phyloP scores from a whole-genome alignment of 2,329 filamentous ascomycete species.

The Fragosphaeria purpurea region DNA sequence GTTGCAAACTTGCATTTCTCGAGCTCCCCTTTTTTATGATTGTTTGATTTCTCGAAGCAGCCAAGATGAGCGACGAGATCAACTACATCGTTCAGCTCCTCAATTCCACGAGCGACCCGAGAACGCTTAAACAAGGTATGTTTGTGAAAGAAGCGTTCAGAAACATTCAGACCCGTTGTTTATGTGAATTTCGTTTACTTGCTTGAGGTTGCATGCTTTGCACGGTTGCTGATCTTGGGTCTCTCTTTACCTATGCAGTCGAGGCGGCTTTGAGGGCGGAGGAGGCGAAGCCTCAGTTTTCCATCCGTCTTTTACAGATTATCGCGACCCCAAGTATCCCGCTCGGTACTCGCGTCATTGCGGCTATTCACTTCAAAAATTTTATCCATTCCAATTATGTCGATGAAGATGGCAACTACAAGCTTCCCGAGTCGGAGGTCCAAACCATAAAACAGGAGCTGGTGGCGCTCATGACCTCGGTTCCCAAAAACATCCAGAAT shows the following conservation, averaged over 20 bases:
- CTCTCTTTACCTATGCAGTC: slow-evolving; percentile 41
- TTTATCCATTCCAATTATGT: slow-evolving; percentile 92
- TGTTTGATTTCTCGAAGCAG: too few species aligned
- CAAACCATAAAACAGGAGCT: slow-evolving; percentile 86
- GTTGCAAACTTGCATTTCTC: too few species aligned
- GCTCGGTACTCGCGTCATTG: slow-evolving; percentile 71
- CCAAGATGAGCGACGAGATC: slow-evolving; percentile 47
- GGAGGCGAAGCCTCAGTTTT: slow-evolving; percentile 78
- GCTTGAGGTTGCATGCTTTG: too few species aligned
- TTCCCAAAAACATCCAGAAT: slow-evolving; percentile 76
- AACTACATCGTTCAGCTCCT: slow-evolving; percentile 68
- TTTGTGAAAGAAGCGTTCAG: background rate
- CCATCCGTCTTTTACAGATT: slow-evolving; percentile 78
- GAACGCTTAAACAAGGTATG: slow-evolving; percentile 78
- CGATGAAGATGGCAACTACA: slow-evolving; percentile 90
- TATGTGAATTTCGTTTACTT: background rate
- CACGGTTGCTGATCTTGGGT: too few species aligned
- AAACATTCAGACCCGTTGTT: background rate
- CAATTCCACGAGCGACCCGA: slow-evolving; percentile 79
- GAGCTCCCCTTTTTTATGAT: too few species aligned
- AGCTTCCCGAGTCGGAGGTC: slow-evolving; percentile 74
- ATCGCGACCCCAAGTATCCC: slow-evolving; percentile 67
- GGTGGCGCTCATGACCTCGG: slow-evolving; percentile 91
- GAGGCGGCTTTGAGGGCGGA: slow-evolving; percentile 70
- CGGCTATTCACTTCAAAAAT: slow-evolving; percentile 96